phyloP scores from a whole-genome alignment of 2,329 filamentous ascomycete species.

The Rhynchosporium graminicola region DNA sequence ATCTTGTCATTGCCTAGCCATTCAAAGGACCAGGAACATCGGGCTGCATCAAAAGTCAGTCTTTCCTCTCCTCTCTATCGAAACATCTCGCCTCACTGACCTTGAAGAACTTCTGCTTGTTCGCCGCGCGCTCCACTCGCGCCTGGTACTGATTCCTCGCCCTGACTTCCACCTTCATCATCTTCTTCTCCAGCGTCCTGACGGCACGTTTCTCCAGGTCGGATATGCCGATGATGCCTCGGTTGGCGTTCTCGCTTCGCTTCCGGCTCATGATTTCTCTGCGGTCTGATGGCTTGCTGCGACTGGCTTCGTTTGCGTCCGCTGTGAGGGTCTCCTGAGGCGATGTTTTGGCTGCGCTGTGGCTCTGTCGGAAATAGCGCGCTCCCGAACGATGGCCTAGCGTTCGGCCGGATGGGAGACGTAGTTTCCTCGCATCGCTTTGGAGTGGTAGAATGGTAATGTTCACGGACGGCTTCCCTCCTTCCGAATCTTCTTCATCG shows the following conservation, averaged over 20 bases:
- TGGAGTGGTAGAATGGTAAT: neutral
- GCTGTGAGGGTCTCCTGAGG: neutral
- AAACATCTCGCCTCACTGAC: neutral
- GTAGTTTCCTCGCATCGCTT: neutral
- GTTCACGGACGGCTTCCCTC: too few relatives aligned
- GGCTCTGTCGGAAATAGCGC: neutral
- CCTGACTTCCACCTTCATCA: constrained; percentile 10
- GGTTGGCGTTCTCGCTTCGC: constrained; percentile 3
- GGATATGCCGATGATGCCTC: neutral
- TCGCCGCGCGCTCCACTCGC: constrained; percentile 4
- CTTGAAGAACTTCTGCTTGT: constrained; percentile 14
- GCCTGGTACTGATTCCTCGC: constrained; percentile 9
- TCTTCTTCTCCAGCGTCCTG: constrained; percentile 5
- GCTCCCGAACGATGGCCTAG: neutral
- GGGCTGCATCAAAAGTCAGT: neutral
- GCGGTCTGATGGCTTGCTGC: neutral
- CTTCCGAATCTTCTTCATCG: neutral
- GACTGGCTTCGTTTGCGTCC: neutral
- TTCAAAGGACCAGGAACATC: constrained; percentile 12
- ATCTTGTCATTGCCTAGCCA: neutral
- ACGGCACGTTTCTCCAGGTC: neutral
- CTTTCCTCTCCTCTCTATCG: neutral
- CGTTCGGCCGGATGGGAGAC: constrained; percentile 4
- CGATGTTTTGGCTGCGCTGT: neutral
- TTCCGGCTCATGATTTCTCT: neutral